Base-by-base conservation (phyloP, 441 rosid genomes). In the Pelargonium fulgidum region DNA sequence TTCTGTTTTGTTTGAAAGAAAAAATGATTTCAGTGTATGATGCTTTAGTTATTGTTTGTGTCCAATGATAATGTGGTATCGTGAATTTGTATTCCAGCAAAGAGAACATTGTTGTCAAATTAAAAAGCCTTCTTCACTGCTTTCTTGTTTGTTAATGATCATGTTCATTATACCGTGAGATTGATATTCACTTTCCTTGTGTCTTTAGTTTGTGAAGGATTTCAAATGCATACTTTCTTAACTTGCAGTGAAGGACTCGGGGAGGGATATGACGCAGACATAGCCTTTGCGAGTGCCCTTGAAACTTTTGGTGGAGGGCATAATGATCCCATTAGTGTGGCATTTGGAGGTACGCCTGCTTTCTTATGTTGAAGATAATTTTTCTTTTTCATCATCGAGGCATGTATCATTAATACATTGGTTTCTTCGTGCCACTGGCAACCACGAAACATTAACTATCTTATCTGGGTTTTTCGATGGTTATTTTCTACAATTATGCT, bases 241-340 rank as follows among this genome's bases (percentile, higher is more conserved):
- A 42, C 56, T 66, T 70, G 61, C 70, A 75, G 78, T 69, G 78
- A 75, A 70, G 78, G 78, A 45, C 78, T 75, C 52, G 78, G 78
- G 39, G 78, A 75, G 70, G 78, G 68, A 13, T 74, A 74, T 65
- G 74, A 75, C 29, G 78, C 67, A 67, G 78, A 75, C 63, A 75
- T 70, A 45, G 78, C 74, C 61, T 75, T 75, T 66, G 78, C 78
- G 52, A 75, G 78, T 75, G 67, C 78, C 63, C 64, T 75, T 47
- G 78, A 75, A 70, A 63, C 68, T 67, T 75, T 75, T 70, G 78
- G 78, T 22, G 78, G 78, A 39, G 78, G 78, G 19, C 78, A 70
- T 63, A 75, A 70, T 67, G 78, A 75, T 62, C 71, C 73, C 3
- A 75, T 75, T 62, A 70, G 78, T 70, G 73, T 75, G 56, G 74